These are phyloP conservation scores for Colletotrichum cordylinicola DNA, from an alignment of 2,329 filamentous ascomycete genomes.

Conservation along the genomic window DNA sequence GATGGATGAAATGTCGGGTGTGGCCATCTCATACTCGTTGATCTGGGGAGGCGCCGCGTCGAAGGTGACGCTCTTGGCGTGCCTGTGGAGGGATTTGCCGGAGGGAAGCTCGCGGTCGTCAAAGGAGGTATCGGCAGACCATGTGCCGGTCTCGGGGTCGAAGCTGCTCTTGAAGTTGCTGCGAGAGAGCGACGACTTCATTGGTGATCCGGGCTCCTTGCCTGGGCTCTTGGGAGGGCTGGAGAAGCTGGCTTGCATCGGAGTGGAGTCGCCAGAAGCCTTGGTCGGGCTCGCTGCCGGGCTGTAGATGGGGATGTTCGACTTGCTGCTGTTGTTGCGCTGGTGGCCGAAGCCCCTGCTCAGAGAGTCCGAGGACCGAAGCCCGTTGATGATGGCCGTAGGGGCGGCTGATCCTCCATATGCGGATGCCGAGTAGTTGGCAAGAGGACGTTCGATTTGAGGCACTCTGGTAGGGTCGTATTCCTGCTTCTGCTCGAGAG, in stretches of 20 bases:
- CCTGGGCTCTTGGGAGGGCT: constrained; percentile 59
- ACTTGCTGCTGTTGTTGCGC: constrained; percentile 62
- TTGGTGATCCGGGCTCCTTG: constrained; percentile 78
- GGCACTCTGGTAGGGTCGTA: constrained; percentile 85
- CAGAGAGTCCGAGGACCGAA: constrained; percentile 54
- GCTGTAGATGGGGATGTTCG: constrained; percentile 62
- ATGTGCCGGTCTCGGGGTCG: constrained; percentile 71
- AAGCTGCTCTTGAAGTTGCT: constrained; percentile 70
- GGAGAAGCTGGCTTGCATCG: constrained; percentile 13
- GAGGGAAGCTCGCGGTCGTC: constrained; percentile 66
- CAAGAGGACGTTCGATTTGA: constrained; percentile 81
- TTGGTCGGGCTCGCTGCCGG: constrained; percentile 44
- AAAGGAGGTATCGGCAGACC: constrained; percentile 69
- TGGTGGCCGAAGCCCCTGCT: constrained; percentile 49
- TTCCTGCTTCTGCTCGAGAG: constrained; percentile 88
- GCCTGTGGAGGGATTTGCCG: constrained; percentile 75
- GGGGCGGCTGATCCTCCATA: constrained; percentile 60
- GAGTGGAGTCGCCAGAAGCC: not conserved
- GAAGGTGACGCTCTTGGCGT: constrained; percentile 97
- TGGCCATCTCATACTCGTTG: constrained; percentile 98
- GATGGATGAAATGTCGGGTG: constrained; percentile 91
- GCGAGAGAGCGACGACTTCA: constrained; percentile 85
- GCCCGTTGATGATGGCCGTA: constrained; percentile 44
- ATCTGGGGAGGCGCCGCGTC: constrained; percentile 91
- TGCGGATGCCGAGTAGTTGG: constrained; percentile 76